Conservation (phyloP, 2,329 filamentous ascomycete species). For the Parascedosporium putredinis region DNA sequence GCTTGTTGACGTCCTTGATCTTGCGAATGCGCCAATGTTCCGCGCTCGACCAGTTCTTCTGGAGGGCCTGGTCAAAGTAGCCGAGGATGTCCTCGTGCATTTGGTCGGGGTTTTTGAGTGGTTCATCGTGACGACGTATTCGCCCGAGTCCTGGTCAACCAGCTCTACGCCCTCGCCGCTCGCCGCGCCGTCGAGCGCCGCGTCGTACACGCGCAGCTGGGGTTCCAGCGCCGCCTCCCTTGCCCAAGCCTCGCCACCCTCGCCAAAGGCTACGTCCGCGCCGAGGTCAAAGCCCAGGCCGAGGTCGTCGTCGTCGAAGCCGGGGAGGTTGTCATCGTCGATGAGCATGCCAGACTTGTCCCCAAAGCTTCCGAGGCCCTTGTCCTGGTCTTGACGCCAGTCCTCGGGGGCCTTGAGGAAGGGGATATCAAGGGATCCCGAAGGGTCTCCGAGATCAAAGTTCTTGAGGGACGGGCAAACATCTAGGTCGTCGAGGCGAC, state of each 20-base stretch:
- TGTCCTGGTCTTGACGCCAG: constrained; percentile 63
- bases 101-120: constrained; percentile 53
- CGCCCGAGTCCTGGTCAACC: constrained; percentile 48
- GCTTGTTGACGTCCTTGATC: constrained; percentile 69
- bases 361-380: constrained; percentile 44
- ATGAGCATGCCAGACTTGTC: constrained; percentile 74
- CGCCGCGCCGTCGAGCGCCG: constrained; percentile 36
- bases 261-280: constrained; percentile 75
- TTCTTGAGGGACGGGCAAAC: constrained; percentile 91
- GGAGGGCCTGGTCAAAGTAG: constrained; percentile 92
- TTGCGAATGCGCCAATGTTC: constrained; percentile 96
- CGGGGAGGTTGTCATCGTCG: constrained; percentile 74
- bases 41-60: constrained; percentile 97
- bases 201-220: constrained; percentile 70
- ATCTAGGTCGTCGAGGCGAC: constrained; percentile 70
- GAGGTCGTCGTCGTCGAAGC: constrained; percentile 63
- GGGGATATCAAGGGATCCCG: constrained; percentile 77
- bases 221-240: constrained; percentile 78
- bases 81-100: constrained; percentile 90
- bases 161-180: constrained; percentile 41
- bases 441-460: constrained; percentile 81
- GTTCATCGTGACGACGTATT: constrained; percentile 72
- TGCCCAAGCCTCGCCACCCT: constrained; percentile 94
- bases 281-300: constrained; percentile 62
- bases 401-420: constrained; percentile 85